Evolutionary conservation across 306 rosid genomes (phyloP), one percentile per base, ranked within the genome.

Genomic region (Ziziphus jujuba): DNA sequence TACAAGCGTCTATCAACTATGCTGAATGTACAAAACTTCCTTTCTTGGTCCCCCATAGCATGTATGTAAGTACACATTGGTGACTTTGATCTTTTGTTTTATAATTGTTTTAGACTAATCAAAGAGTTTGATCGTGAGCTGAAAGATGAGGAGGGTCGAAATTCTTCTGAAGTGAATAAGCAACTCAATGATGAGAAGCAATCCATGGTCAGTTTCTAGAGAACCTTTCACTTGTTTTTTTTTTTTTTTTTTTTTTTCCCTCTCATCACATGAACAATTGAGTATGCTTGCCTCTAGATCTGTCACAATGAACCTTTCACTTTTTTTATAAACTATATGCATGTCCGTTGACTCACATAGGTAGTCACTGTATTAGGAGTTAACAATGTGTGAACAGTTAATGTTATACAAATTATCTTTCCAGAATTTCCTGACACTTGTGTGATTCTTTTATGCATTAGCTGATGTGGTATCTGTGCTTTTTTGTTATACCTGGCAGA

Each of bases 131-230:
- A 95, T 75, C 92, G 95, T 59, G 97, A 90, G 82, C 65, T 87
- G 70, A 95, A 95, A 80, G 99, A 95, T 22, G 99, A 80, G 73
- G 99, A 87, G 77, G 86, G 82, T 58, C 82, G 77, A 80, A 90
- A 87, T 84, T 73, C 99, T 61, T 84, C 88, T 44, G 97, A 95
- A 56, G 91, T 84, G 87, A 88, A 82, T 75, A 95, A 90, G 86
- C 99, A 90, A 80, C 95, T 95, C 61, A 95, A 95, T 69, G 99
- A 95, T 53, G 99, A 90, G 87, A 90, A 90, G 67, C 99, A 95
- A 77, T 86, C 95, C 6, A 83, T 95, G 97, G 99, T 95, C 56
- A 70, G 80, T 83, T n/a, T 61, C 54, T 67, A 33, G 9, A 12
- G 54, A 63, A 61, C 69, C 57, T 62, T 75, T 52, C 49, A n/a